phyloP scores from a whole-genome alignment of 345 rosid genomes.

The Lepidium africanum region DNA sequence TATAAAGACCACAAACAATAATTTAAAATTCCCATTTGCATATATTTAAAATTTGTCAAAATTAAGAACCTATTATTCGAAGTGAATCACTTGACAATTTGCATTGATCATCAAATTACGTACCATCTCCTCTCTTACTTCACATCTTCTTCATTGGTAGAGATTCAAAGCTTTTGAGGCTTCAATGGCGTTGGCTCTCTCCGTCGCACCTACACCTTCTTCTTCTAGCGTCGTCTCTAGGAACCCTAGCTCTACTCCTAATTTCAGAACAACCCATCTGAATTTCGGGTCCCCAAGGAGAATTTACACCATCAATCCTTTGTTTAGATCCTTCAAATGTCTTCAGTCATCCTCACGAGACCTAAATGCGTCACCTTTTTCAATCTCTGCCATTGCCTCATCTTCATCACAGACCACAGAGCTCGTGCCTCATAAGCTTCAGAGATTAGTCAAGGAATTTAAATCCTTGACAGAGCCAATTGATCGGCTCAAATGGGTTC shows the following conservation, averaged over 20 bases:
- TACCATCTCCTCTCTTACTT: not conserved
- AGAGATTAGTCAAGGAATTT: constrained; percentile 52
- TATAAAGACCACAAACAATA: not conserved
- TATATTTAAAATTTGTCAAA: no score
- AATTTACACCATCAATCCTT: not conserved
- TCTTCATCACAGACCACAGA: constrained; percentile 41
- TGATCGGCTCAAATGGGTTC: constrained; percentile 68
- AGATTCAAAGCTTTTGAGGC: not conserved
- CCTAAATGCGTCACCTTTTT: constrained; percentile 27
- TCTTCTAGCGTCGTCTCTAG: constrained; percentile 14
- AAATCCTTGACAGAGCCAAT: constrained; percentile 47
- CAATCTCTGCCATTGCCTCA: constrained; percentile 47
- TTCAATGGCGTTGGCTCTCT: constrained; percentile 26
- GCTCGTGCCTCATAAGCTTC: constrained; percentile 42
- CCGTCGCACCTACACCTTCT: constrained; percentile 27
- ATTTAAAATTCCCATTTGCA: not conserved
- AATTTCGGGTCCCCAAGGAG: constrained; percentile 13
- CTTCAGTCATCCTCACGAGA: constrained; percentile 28
- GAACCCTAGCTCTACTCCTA: constrained; percentile 17
- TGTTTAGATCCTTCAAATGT: constrained; percentile 31
- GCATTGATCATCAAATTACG: constrained; percentile 11
- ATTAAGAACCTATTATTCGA: not conserved
- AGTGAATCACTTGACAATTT: constrained; percentile 2
- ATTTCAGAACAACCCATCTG: constrained; percentile 23
- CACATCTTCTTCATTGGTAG: constrained; percentile 6